These are phyloP conservation scores for Abelmoschus esculentus DNA, from an alignment of 345 rosid genomes.

Conservation along the genomic window DNA sequence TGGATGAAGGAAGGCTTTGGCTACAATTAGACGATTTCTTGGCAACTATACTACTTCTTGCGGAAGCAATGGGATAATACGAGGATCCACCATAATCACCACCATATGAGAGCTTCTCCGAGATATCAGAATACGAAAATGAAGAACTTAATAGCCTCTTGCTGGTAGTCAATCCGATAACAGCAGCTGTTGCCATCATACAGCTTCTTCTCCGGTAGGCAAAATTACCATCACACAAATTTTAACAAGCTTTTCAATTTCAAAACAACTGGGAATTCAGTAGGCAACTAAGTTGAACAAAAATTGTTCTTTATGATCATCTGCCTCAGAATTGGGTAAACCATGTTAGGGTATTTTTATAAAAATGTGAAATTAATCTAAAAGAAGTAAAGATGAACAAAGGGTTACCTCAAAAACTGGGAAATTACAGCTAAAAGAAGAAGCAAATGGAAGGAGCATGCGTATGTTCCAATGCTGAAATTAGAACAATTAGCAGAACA, in stretches of 20 bases:
- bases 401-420: neutral
- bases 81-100: constrained; percentile 38
- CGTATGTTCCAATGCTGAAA: constrained; percentile 1
- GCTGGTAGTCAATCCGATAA: constrained; percentile 64
- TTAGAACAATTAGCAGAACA: neutral
- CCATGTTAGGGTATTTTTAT: neutral
- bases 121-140: neutral
- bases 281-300: constrained; percentile 6
- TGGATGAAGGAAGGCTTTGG: constrained; percentile 38
- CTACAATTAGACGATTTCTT: constrained; percentile 48
- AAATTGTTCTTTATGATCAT: neutral
- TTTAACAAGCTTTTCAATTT: neutral
- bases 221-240: constrained; percentile 25
- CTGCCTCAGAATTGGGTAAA: neutral
- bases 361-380: neutral
- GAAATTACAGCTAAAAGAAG: neutral
- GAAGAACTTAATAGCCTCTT: constrained; percentile 69
- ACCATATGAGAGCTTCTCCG: constrained; percentile 14
- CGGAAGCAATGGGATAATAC: constrained; percentile 32
- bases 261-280: constrained; percentile 2
- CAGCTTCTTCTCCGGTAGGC: constrained; percentile 16
- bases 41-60: constrained; percentile 35
- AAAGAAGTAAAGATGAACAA: neutral
- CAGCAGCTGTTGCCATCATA: constrained; percentile 82
- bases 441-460: neutral